A percentile compares a stretch with the other conserved stretches of the same genome.
phyloP scores from a whole-genome alignment of 257 asterid genomes.

The Solanum clarkiae region DNA sequence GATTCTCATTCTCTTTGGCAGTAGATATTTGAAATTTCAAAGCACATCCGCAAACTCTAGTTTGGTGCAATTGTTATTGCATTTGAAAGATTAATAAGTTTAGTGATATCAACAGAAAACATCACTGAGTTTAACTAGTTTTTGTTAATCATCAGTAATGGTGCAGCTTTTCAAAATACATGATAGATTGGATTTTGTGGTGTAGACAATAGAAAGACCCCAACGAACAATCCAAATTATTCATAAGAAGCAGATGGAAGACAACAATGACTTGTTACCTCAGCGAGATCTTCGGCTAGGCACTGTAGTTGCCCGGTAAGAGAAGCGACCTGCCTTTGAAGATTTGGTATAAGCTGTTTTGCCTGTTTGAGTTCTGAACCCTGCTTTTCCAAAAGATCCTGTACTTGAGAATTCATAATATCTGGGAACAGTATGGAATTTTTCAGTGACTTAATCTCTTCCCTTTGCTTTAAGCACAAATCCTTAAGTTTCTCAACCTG shows the following conservation, averaged over 20 bases:
- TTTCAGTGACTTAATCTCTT: constrained; percentile 80
- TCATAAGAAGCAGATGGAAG: neutral
- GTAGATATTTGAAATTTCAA: neutral
- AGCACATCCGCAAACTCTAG: neutral
- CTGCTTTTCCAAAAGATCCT: constrained; percentile 56
- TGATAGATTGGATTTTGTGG: neutral
- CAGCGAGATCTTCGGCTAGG: constrained; percentile 93
- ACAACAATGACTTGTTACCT: constrained; percentile 30
- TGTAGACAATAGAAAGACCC: neutral
- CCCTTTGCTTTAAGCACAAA: constrained; percentile 93
- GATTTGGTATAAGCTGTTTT: constrained; percentile 73
- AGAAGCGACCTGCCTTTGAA: constrained; percentile 90
- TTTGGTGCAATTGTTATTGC: neutral
- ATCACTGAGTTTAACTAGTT: neutral
- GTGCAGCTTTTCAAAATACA: neutral
- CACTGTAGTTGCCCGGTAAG: constrained; percentile 80
- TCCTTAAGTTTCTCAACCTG: constrained; percentile 96
- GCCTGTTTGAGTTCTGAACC: constrained; percentile 80
- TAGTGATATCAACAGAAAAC: neutral
- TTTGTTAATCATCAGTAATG: neutral
- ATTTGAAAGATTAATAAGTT: neutral
- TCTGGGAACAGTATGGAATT: constrained; percentile 78
- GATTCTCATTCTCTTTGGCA: neutral
- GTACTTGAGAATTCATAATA: constrained; percentile 46
- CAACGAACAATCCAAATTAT: neutral